Evolutionary conservation across 2,329 filamentous ascomycete genomes (phyloP).

Genomic region (Claviceps africana): DNA sequence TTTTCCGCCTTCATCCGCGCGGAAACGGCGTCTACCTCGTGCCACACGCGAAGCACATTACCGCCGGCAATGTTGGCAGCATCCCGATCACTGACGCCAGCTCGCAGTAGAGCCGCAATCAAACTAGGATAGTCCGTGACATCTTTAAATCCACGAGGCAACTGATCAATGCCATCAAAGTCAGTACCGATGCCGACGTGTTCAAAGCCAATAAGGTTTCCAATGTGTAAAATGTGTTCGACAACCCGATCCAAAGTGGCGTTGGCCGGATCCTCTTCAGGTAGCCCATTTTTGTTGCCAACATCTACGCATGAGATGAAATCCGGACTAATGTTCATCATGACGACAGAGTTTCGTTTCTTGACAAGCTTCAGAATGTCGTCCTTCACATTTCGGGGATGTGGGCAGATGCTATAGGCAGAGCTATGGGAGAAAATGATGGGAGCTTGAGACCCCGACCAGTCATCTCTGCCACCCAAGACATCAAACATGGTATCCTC

Average conservation of each 20-base stretch:
- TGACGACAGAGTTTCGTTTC: constrained; percentile 59
- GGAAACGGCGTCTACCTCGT: constrained; percentile 60
- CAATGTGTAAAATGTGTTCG: constrained; percentile 71
- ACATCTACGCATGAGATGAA: constrained; percentile 64
- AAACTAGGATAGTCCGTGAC: constrained; percentile 72
- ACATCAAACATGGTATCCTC: constrained; percentile 77
- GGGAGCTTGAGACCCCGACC: constrained; percentile 63
- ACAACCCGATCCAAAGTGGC: constrained; percentile 66
- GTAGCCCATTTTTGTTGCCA: constrained; percentile 47
- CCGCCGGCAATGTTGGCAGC: constrained; percentile 62
- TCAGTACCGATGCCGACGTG: constrained; percentile 83
- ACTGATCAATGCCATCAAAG: constrained; percentile 61
- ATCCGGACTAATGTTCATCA: constrained; percentile 78
- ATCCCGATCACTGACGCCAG: constrained; percentile 62
- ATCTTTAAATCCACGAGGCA: constrained; percentile 66
- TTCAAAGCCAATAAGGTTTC: constrained; percentile 68
- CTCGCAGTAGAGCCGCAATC: constrained; percentile 57
- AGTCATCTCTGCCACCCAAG: constrained; percentile 47
- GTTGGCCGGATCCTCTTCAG: constrained; percentile 51
- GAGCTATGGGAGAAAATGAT: constrained; percentile 85
- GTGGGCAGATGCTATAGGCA: constrained; percentile 65
- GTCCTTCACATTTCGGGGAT: constrained; percentile 83
- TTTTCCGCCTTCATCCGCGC: constrained; percentile 46
- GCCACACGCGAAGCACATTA: constrained; percentile 77
- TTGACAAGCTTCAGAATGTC: constrained; percentile 67